phyloP scores from a whole-genome alignment of 2,329 filamentous ascomycete species.

The Paramyrothecium roridum region DNA sequence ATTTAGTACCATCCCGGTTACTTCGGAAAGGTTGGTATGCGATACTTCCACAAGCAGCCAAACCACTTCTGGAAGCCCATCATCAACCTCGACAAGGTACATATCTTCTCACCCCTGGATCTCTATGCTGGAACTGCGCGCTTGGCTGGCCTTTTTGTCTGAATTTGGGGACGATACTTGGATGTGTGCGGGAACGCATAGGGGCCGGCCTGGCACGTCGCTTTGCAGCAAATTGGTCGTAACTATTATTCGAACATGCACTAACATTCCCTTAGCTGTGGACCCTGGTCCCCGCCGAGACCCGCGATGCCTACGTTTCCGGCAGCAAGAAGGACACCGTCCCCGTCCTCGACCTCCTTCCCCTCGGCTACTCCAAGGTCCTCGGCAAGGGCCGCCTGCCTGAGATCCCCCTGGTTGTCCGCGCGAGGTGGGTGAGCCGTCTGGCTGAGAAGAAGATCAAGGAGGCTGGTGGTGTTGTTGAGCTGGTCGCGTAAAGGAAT shows the following conservation, averaged over 20 bases:
- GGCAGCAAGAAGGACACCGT: constrained; percentile 83
- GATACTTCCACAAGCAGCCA: constrained; percentile 93
- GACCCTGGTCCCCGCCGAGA: constrained; percentile 89
- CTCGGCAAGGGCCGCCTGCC: constrained; percentile 97
- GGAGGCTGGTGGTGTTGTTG: constrained; percentile 91
- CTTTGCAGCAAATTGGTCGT: neutral
- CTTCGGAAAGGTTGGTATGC: constrained; percentile 96
- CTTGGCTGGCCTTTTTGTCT: neutral
- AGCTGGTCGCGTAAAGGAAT: constrained; percentile 76
- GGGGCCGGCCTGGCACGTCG: too few relatives aligned
- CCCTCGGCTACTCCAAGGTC: constrained; percentile 97
- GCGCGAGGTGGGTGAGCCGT: constrained; percentile 91
- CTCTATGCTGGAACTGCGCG: constrained; percentile 2
- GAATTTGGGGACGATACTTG: too few relatives aligned
- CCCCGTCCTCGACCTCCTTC: constrained; percentile 95
- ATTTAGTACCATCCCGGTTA: constrained; percentile 92
- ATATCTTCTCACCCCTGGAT: constrained; percentile 15
- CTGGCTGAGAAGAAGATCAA: constrained; percentile 99
- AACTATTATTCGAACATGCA: neutral
- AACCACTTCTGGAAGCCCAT: constrained; percentile 98
- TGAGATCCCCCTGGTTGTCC: constrained; percentile 88
- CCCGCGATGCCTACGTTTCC: constrained; percentile 86
- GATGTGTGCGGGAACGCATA: too few relatives aligned
- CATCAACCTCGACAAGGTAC: constrained; percentile 97
- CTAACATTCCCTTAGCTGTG: constrained; percentile 65